Evolutionary conservation across 768 basidiomycete species (phyloP).

Genomic region (Lepiota brunneoincarnata): DNA sequence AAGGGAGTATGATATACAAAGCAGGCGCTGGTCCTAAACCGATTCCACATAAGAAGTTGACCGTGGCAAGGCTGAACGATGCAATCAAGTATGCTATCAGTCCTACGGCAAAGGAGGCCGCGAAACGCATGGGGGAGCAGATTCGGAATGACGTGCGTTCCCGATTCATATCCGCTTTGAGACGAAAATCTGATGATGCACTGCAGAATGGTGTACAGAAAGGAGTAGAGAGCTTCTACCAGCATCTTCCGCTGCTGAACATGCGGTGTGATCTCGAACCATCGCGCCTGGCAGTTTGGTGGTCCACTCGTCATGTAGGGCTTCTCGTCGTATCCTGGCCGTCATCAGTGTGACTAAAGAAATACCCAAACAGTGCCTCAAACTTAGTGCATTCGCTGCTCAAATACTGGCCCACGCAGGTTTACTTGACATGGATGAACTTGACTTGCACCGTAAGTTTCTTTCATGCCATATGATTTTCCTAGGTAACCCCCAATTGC

Average conservation of each 20-base stretch:
- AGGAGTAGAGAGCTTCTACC: constrained; percentile 57
- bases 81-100: constrained; percentile 50
- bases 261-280: constrained; percentile 65
- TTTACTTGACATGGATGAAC: constrained; percentile 35
- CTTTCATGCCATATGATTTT: neutral
- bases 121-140: constrained; percentile 43
- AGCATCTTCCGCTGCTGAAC: constrained; percentile 55
- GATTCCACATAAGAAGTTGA: constrained; percentile 52
- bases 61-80: constrained; percentile 44
- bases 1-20: constrained; percentile 60
- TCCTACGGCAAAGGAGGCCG: constrained; percentile 45
- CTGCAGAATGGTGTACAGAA: constrained; percentile 42
- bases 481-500: neutral
- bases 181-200: neutral
- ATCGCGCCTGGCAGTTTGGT: constrained; percentile 53
- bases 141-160: constrained; percentile 46
- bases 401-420: constrained; percentile 45
- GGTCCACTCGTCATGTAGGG: constrained; percentile 46
- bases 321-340: neutral
- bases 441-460: constrained; percentile 49
- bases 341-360: neutral
- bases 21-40: constrained; percentile 63
- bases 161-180: neutral
- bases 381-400: constrained; percentile 53
- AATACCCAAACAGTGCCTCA: constrained; percentile 34